These are phyloP conservation scores for Aspergillus neotritici DNA, from an alignment of 2,329 filamentous ascomycete genomes.

Conservation along the genomic window DNA sequence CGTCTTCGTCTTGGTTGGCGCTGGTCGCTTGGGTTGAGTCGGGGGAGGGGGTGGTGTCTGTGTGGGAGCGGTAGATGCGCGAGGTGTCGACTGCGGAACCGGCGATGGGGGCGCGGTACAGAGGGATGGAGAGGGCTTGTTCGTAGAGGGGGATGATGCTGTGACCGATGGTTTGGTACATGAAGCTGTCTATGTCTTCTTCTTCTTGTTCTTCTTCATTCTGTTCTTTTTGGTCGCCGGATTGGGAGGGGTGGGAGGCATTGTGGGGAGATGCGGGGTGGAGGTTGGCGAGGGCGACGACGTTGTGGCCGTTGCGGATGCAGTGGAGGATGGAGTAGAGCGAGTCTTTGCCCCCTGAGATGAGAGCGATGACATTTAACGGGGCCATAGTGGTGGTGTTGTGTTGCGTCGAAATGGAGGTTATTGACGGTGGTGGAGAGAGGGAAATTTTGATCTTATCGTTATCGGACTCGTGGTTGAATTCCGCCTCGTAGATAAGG, in stretches of 20 bases:
- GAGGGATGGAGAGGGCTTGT: constrained; percentile 68
- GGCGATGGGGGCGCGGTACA: constrained; percentile 73
- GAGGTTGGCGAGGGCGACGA: constrained; percentile 86
- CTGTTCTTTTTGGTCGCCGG: constrained; percentile 5
- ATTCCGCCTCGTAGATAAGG: too few species aligned
- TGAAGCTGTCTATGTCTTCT: constrained; percentile 87
- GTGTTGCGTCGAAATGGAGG: constrained; percentile 42
- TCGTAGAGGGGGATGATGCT: constrained; percentile 79
- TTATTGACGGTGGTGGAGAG: constrained; percentile 2
- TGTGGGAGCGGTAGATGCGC: constrained; percentile 59
- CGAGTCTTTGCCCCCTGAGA: constrained; percentile 96
- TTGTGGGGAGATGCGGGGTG: constrained; percentile 49
- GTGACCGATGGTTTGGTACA: constrained; percentile 98
- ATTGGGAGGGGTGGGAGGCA: constrained; percentile 1
- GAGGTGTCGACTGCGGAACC: constrained; percentile 66
- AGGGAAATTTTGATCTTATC: not conserved
- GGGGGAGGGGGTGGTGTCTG: not conserved
- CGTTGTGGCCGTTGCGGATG: constrained; percentile 71
- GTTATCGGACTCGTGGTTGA: too few species aligned
- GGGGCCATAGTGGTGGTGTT: constrained; percentile 29
- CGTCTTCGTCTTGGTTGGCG: constrained; percentile 49
- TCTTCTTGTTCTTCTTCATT: constrained; percentile 29
- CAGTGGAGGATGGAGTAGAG: constrained; percentile 92
- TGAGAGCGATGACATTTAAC: constrained; percentile 76
- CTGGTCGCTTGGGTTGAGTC: too few species aligned